Base-by-base conservation (phyloP, 192 early-diverging fungal species). In the Dimargaris verticillata region DNA sequence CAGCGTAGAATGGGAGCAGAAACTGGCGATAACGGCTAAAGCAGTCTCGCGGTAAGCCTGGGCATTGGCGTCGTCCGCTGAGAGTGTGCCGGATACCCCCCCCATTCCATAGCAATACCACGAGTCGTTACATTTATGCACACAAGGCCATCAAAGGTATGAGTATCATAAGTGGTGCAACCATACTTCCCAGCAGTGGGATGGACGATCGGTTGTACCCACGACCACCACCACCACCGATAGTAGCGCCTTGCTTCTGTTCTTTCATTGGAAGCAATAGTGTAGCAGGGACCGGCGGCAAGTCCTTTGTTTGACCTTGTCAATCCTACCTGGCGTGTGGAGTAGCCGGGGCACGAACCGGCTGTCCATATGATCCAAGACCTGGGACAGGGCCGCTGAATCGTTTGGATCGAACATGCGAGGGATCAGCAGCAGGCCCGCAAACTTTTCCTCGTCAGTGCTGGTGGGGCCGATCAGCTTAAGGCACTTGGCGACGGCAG, bases 371-470 rank as follows among this genome's bases (percentile, higher is more conserved):
- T 41, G 18, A 17, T 20, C 22, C 38, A 59, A 38, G 43, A 59
- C n/a, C 0, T 13, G n/a, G 38, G 18, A 15, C 15, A 59, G 33
- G 4, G 33, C 17, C 7, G 2, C 5, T 17, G 15, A 17, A 38
- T 59, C 43, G 17, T 59, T 28, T 0, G 57, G 43, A n/a, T 59
- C 41, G 57, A 59, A 25, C 17, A 59, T 38, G 15, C 28, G 24
- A 20, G 57, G 24, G 38, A 59, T n/a, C 15, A 59, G 57, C 13
- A 59, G 38, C 17, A 59, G 41, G 9, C 57, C 57, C 26, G 57
- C 38, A 20, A 59, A 59, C n/a, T 59, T 59, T 44, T 59, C 57
- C n/a, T 59, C 57, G 43, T 59, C 57, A 9, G 57, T 29, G n/a
- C 57, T n/a, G 2, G 20, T n/a, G 12, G 51, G 51, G n/a, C 51